These are phyloP conservation scores for Penicillium sp. DNA, from an alignment of 2,329 filamentous ascomycete species.

Conservation along the genomic window DNA sequence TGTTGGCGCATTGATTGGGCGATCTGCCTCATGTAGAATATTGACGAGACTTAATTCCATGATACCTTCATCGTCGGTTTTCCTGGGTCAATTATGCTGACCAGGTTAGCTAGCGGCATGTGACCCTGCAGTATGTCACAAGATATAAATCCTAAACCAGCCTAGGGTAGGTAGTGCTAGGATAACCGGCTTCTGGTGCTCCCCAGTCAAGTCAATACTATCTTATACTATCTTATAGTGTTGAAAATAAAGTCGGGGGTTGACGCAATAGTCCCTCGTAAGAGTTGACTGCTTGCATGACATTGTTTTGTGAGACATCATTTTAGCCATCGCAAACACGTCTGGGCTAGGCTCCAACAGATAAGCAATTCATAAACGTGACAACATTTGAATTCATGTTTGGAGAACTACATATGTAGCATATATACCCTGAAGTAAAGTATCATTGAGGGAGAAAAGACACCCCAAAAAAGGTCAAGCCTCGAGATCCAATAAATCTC, in stretches of 20 bases:
- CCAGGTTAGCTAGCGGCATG: background rate
- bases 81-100: background rate
- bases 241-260: background rate
- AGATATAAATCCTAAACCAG: background rate
- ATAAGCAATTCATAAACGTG: background rate
- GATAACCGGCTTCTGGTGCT: background rate
- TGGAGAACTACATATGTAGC: background rate
- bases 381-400: background rate
- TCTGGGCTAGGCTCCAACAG: background rate
- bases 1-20: slow-evolving; percentile 24
- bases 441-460: background rate
- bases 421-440: background rate
- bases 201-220: background rate
- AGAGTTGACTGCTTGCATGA: background rate
- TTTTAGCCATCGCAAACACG: background rate
- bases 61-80: slow-evolving; percentile 20
- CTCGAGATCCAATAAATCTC: background rate
- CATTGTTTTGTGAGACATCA: background rate
- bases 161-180: background rate
- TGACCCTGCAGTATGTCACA: background rate
- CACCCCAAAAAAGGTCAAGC: background rate
- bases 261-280: background rate
- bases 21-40: slow-evolving; percentile 28
- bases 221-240: background rate
- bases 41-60: slow-evolving; percentile 30